Evolutionary conservation across 179 eudicot genomes (phyloP).

Genomic region (Beta lomatogona): DNA sequence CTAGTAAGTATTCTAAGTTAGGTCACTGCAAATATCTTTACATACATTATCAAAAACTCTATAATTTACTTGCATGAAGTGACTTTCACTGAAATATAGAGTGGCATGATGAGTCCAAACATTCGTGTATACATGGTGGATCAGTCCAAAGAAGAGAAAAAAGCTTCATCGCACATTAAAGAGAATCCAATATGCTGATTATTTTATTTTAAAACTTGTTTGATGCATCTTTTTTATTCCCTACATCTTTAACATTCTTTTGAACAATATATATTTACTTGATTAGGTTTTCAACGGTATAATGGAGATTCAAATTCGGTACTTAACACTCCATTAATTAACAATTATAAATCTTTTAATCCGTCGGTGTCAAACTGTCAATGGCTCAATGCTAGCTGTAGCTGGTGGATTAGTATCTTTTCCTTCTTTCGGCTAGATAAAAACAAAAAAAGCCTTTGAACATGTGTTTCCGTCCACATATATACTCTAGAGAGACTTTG

Average conservation of each 20-base stretch:
- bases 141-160: no score
- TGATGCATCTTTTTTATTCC: not conserved
- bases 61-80: no score
- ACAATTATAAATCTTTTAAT: not conserved
- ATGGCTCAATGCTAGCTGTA: not conserved
- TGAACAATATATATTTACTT: not conserved
- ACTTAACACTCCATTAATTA: not conserved
- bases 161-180: not conserved
- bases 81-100: no score
- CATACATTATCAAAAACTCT: no score
- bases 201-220: not conserved
- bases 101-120: not conserved
- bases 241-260: not conserved
- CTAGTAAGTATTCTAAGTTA: no score
- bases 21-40: no score
- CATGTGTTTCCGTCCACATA: not conserved
- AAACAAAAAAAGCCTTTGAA: constrained; percentile 4
- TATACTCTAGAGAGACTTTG: no score
- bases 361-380: not conserved
- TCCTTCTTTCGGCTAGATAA: constrained; percentile 14
- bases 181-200: not conserved
- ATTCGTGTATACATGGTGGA: no score
- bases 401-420: not conserved
- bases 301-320: not conserved
- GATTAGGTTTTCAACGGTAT: not conserved